Evolutionary conservation across 2,329 filamentous ascomycete species (phyloP), one percentile per base, ranked within the genome.

Genomic region (Paraphaeosphaeria sporulosa): DNA sequence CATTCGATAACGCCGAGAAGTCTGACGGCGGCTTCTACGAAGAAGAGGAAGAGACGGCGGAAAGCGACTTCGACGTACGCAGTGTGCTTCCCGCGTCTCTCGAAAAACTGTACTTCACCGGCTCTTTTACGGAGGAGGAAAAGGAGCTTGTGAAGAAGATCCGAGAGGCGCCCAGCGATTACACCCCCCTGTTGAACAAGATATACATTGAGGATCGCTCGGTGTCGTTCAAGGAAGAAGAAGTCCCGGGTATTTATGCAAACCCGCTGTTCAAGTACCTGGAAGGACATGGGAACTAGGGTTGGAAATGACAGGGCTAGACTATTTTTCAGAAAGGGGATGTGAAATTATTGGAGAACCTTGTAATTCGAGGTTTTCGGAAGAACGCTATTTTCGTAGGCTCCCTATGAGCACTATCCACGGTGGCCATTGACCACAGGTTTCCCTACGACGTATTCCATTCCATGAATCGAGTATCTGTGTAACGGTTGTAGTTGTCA

Each of bases 41-140:
- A n/a, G 52, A 55, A n/a, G 52, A 55, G 12, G 4, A 15, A 4
- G 5, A 15, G 12, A 21, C 38, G 9, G 15, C n/a, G 12, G 27
- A 34, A 5, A 9, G 12, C 25, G 27, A 46, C n/a, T 55, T 55
- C 27, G 52, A 55, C 30, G n/a, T 46, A 9, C 42, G 25, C 7
- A 44, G 25, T 10, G 17, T 55, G 1, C 52, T 55, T 44, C 52
- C 52, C 21, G 52, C 40, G n/a, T 55, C 52, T 9, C 52, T 55
- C 15, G 52, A 55, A 36, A 42, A 27, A n/a, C 42, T 55, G 7
- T 46, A 46, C 23, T n/a, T 55, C 21, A 36, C 10, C 3, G 42
- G 40, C 10, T 10, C n/a, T 27, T 34, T 36, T 21, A 43, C 25
- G 6, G 2, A 43, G 6, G 40, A 34, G 13, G 52, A 46, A 27